Conservation (phyloP, 345 rosid genomes). For the Nasturtium officinale region DNA sequence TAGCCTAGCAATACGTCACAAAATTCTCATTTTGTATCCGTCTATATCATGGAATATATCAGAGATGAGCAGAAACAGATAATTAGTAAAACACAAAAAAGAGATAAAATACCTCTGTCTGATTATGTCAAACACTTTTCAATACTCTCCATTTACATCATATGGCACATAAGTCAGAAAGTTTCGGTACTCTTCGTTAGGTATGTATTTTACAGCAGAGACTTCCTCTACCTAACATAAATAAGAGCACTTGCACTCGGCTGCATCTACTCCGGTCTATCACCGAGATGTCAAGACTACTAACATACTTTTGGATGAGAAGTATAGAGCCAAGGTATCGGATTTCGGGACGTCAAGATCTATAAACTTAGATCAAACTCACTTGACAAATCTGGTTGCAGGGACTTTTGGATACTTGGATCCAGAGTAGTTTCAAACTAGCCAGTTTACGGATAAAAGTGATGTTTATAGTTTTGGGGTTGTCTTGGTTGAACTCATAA, state of each 20-base stretch:
- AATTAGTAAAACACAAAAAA: not conserved
- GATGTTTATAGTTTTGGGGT: constrained; percentile 46
- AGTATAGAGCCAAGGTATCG: constrained; percentile 47
- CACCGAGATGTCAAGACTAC: constrained; percentile 53
- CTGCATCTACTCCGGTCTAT: constrained; percentile 47
- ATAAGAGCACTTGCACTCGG: constrained; percentile 46
- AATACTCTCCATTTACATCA: constrained; percentile 70
- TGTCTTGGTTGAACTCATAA: constrained; percentile 51
- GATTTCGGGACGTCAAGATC: constrained; percentile 59
- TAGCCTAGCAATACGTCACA: not conserved
- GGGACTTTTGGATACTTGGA: constrained; percentile 44
- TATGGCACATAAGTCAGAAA: constrained; percentile 74
- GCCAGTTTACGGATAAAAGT: constrained; percentile 43
- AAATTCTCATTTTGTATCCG: not conserved
- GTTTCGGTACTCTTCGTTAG: constrained; percentile 61
- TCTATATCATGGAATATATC: constrained; percentile 1
- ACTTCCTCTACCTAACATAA: constrained; percentile 77
- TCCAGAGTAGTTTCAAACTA: constrained; percentile 44
- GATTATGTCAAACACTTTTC: constrained; percentile 72
- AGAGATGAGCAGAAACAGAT: not conserved
- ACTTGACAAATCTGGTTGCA: constrained; percentile 47
- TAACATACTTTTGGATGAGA: constrained; percentile 50
- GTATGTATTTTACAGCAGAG: constrained; percentile 80
- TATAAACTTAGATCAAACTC: constrained; percentile 48
- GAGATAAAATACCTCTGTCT: constrained; percentile 57